Evolutionary conservation across 192 early-diverging fungal species (phyloP).

Genomic region (Obelidium mucronatum): DNA sequence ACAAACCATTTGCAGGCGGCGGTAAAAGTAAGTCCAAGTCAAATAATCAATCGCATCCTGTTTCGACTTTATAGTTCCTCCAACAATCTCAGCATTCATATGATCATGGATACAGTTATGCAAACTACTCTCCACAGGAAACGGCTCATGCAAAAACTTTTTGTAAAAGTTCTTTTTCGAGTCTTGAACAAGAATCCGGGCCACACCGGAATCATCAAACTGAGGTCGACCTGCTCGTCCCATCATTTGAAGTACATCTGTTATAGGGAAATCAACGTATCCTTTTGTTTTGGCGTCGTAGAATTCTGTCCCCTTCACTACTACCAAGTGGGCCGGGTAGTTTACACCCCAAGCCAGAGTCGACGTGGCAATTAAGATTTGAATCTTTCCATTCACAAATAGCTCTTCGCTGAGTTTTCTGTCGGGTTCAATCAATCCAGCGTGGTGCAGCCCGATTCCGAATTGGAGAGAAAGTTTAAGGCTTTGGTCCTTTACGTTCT

Average conservation of each 20-base stretch:
- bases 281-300: conserved; percentile 89
- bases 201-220: conserved; percentile 93
- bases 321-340: conserved; percentile 95
- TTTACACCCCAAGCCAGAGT: conserved; percentile 99
- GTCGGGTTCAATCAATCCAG: conserved; percentile 89
- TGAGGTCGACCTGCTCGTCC: conserved; percentile 96
- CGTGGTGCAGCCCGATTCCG: conserved; percentile 98
- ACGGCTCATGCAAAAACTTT: conserved; percentile 94
- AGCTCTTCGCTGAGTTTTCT: conserved; percentile 90
- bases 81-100: conserved; percentile 93
- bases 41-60: conserved; percentile 96
- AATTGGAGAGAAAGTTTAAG: conserved; percentile 84
- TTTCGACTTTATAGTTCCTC: conserved; percentile 84
- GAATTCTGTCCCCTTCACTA: conserved; percentile 98
- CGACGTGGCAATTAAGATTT: conserved; percentile 93
- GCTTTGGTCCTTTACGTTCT: conserved; percentile 79
- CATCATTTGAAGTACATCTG: conserved; percentile 99
- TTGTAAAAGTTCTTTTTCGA: conserved; percentile 99
- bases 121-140: conserved; percentile 64
- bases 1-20: conserved; percentile 76
- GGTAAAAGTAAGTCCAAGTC: conserved; percentile 96
- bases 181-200: conserved; percentile 93
- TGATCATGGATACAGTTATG: conserved; percentile 78
- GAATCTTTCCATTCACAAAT: conserved; percentile 94
- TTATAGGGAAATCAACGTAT: conserved; percentile 97